Base-by-base conservation (phyloP, 225 moss, liverwort and hornwort genomes). In the Pseudisothecium myosuroides region DNA sequence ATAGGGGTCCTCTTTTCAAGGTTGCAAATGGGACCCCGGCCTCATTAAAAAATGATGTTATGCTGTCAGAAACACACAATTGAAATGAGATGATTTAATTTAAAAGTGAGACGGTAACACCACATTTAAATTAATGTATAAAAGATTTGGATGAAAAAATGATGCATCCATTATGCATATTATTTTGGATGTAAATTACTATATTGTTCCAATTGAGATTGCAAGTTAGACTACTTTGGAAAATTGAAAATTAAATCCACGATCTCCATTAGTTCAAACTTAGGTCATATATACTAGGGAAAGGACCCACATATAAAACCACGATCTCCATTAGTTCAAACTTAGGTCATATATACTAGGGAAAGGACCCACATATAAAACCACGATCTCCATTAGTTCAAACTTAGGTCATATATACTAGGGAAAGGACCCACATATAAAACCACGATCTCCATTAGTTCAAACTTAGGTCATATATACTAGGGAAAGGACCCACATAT, bases 401-500 rank as follows among this genome's bases (percentile, higher is more conserved):
- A 74, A 49, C 7, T 45, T 10, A 28, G 10, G 17, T 1, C 0
- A 2, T 28, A 3, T 27, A 28, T 2, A 45, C 0, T 17, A 31
- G 1, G 7, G 2, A 49, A 49, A 75, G 7, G 49, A 7, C 2
- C 19, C 10, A 31, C 9, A n/a, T n/a, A n/a, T n/a, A n/a, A n/a
- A n/a, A n/a, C n/a, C n/a, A n/a, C n/a, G n/a, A n/a, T n/a, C n/a
- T n/a, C n/a, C n/a, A n/a, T n/a, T n/a, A n/a, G n/a, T n/a, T n/a
- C n/a, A n/a, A n/a, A n/a, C n/a, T n/a, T n/a, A n/a, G 10, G 17
- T 1, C 0, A 2, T 28, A 3, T 27, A 28, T 2, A 45, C 0
- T 17, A 29, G 1, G 6, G 2, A 49, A 49, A 75, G 7, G 49
- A 7, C 2, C 19, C 10, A 29, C 8, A 5, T 32, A 4, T 7